Base-by-base conservation (phyloP, 768 basidiomycete genomes). In the Suillus lakei region DNA sequence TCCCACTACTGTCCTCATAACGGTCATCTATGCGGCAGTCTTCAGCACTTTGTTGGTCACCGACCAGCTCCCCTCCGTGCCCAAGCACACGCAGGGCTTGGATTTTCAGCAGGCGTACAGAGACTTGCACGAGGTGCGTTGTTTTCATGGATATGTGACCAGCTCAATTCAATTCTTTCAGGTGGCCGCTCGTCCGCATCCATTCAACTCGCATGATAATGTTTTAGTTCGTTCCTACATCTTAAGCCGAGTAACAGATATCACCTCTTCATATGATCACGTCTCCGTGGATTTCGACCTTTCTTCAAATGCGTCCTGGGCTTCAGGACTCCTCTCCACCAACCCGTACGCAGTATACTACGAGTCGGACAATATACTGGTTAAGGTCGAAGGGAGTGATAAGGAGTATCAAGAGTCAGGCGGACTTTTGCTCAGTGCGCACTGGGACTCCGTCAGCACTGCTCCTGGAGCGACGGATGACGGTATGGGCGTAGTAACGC, bases 401-500 rank as follows among this genome's bases (percentile, higher is more conserved):
- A 70, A 77, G 6, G 66, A 69, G 7, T 74, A 72, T 30, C 65
- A 70, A 21, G 63, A 74, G 16, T 74, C 66, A 28, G 80, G 81
- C 5, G 88, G 80, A 23, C 88, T 91, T 3, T 74, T 95, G 12
- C 88, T 95, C 66, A 93, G 91, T 0, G 91, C 92, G 2, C 93
- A 95, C 71, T 93, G 86, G 73, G 92, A 93, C 76, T 92, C 91
- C 0, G 91, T 92, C 5, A 90, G 91, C 0, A 90, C 89, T 0
- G 87, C 89, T 3, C 82, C 86, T 1, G 93, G 93, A 1, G 88
- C 87, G 5, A 92, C 91, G 2, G 93, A 95, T 68, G 86, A 93
- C 66, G 91, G 90, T 18, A 92, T 92, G 85, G 90, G 88, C 13
- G 81, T 90, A 6, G 86, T 79, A 5, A 89, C 88, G 0, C 76